A percentile compares a stretch with the other conserved stretches of the same genome.
Conservation (phyloP, 2,329 filamentous ascomycete genomes). For the Pyricularia pennisetigena region DNA sequence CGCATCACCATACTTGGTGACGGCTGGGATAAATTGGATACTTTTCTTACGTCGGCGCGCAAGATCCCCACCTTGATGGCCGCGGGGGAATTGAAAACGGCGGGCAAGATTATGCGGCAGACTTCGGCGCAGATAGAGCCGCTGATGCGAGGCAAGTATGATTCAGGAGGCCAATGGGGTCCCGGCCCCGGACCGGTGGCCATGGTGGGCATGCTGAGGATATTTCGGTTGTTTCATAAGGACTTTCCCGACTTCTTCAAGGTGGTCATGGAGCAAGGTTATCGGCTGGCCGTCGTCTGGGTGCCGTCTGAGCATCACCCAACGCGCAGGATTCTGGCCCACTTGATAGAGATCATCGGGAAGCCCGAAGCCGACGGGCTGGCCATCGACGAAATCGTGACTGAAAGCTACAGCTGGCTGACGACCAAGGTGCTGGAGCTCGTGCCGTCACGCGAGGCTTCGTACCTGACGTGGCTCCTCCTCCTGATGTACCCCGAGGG, state of each 20-base stretch:
- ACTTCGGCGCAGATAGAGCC: neutral
- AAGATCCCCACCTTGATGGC: neutral
- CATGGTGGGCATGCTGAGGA: neutral
- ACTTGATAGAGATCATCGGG: neutral
- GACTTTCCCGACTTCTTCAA: neutral
- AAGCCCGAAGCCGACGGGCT: neutral
- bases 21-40: neutral
- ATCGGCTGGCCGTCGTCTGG: neutral
- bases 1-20: neutral
- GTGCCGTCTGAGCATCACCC: neutral
- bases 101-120: neutral
- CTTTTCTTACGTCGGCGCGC: neutral
- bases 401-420: neutral
- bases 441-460: neutral
- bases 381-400: neutral
- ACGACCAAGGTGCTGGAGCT: neutral
- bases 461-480: neutral
- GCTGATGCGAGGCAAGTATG: neutral
- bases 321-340: neutral
- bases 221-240: neutral
- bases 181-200: neutral
- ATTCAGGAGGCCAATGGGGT: neutral
- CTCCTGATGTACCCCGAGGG: neutral
- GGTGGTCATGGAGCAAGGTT: neutral
- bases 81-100: neutral